Evolutionary conservation across 2,329 filamentous ascomycete genomes (phyloP), one percentile per base, ranked within the genome.

Genomic region (Sclerotinia spermophila): DNA sequence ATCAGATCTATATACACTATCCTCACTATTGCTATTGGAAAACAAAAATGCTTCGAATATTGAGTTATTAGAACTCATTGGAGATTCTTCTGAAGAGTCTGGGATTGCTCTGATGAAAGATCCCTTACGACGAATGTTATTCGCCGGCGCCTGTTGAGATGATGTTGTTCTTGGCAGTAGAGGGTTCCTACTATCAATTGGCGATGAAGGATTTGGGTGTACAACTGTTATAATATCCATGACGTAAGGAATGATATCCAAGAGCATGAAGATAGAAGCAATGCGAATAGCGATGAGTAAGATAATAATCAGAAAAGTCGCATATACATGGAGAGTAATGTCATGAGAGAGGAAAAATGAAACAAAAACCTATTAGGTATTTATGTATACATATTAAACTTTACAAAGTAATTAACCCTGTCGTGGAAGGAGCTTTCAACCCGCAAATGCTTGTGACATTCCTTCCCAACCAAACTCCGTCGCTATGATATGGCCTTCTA

Each of bases 31-130:
- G 62, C 74, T 77, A 11, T 75, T 76, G 1, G 81, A 81, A 35
- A 81, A 72, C 70, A 76, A 80, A n/a, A 75, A 73, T 42, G 81
- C 81, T 71, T 82, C 80, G 73, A 77, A 81, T 40, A 82, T 77
- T 24, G 81, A 82, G 59, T 76, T 75, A 68, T 80, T 80, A 4
- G 79, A 74, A 72, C 80, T 82, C 27, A 58, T 15, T 3, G 80
- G 79, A 35, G 73, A 74, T 21, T 77, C 78, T 64, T 82, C 80
- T 1, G 81, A 82, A 4, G 81, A 82, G 71, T 82, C 80, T 17
- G 13, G 48, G 4, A 70, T 59, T 30, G 69, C 75, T 7, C 73
- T 71, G 11, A 75, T 58, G 69, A 79, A 78, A 24, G 77, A 79
- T 33, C 59, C 67, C 76, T 81, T 78, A 62, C 78, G 68, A 67